Evolutionary conservation across 805 yeast species (phyloP), one percentile per base, ranked within the genome.

Genomic region (Yamadazyma insecticola): DNA sequence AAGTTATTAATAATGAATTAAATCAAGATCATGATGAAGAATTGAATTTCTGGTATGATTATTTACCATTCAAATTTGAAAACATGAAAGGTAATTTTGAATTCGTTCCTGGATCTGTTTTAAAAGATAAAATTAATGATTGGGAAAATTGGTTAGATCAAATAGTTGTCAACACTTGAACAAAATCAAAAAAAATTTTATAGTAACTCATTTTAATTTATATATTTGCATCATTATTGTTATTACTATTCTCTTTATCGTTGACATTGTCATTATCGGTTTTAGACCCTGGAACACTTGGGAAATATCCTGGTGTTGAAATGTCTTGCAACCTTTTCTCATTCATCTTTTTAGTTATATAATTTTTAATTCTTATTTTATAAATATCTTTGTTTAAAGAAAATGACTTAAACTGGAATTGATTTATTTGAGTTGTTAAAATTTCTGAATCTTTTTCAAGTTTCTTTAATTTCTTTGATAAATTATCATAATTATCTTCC

Each of bases 91-190:
- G 88, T 1, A 74, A 76, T 44, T 71, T 86, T 50, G 84, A 76
- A 36, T 74, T 85, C 27, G 44, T 75, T 1, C 77, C 75, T 6
- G 97, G 97, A 2, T 81, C 89, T 41, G 82, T 83, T 2, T 57
- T 66, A 48, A 75, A 76, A 43, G 58, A 61, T 11, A 72, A 79
- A 19, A 57, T 72, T 22, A 70, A 60, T 4, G 59, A 60, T 13
- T 83, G 95, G 87, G 74, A 71, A 41, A 70, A 78, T 41, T 89
- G 96, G 96, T 65, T 89, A 20, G 81, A 77, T 41, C 89, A 81
- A 51, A 70, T 74, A 44, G 81, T 80, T 10, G 82, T 79, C 16
- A 83, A 83, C 41, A 53, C 39, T 9, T 28, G 16, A n/a, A n/a
- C n/a, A n/a, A n/a, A n/a, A n/a, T 22, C 25, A 22, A 10, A 10